A percentile compares a stretch with the other conserved stretches of the same genome.
Conservation (phyloP, 2,329 filamentous ascomycete genomes). For the Curvularia sp. region DNA sequence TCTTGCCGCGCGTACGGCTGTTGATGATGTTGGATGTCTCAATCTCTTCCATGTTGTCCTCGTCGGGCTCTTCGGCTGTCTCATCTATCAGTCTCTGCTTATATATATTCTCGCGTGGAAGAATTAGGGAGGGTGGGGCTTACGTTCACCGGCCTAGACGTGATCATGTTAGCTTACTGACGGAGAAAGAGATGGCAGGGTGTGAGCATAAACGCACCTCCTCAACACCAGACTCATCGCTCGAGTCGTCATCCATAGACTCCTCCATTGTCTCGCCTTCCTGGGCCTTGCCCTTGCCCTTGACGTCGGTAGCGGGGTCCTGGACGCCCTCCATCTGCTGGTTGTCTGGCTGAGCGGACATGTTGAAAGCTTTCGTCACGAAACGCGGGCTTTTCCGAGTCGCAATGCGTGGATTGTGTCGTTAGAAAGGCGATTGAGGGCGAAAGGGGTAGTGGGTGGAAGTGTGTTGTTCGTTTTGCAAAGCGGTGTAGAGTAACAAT, state of each 20-base stretch:
- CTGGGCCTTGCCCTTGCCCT: constrained; percentile 87
- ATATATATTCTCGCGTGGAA: too few relatives aligned
- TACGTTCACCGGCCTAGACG: constrained; percentile 47
- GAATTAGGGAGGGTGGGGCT: constrained; percentile 10
- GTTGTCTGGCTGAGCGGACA: constrained; percentile 46
- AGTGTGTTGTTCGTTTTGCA: constrained; percentile 29
- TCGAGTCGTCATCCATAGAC: constrained; percentile 71
- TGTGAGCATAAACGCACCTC: constrained; percentile 54
- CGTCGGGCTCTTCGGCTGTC: constrained; percentile 69
- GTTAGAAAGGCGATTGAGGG: constrained; percentile 22
- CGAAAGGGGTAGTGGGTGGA: constrained; percentile 7
- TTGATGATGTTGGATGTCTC: constrained; percentile 85
- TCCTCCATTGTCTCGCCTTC: constrained; percentile 72
- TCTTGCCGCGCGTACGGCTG: constrained; percentile 85
- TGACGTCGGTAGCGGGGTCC: constrained; percentile 61
- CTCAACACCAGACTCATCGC: constrained; percentile 71
- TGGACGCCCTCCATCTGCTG: constrained; percentile 50
- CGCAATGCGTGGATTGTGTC: constrained; percentile 2
- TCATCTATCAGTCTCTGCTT: constrained; percentile 27
- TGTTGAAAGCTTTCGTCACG: constrained; percentile 13
- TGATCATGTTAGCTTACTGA: constrained; percentile 30
- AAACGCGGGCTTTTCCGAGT: background rate
- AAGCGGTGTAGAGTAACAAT: constrained; percentile 27
- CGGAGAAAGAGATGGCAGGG: too few relatives aligned
- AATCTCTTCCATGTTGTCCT: constrained; percentile 88